Conservation (phyloP, 495 filamentous ascomycete species). For the Trichoderma asperelloides region DNA sequence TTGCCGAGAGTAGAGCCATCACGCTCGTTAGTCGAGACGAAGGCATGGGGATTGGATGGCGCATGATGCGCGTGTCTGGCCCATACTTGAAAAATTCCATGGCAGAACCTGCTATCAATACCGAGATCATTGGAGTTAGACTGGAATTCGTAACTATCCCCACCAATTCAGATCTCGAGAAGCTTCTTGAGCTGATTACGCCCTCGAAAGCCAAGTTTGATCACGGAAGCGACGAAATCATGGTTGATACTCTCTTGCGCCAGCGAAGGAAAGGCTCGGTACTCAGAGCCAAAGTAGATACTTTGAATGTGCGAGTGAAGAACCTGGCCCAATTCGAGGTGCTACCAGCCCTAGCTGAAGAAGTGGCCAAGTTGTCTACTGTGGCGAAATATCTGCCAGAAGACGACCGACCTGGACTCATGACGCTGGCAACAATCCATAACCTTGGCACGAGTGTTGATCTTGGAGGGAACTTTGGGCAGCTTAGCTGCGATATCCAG, state of each 20-base stretch:
- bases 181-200: constrained; percentile 75
- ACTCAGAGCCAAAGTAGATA: constrained; percentile 58
- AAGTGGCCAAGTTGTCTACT: constrained; percentile 70
- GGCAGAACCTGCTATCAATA: constrained; percentile 41
- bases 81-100: constrained; percentile 46
- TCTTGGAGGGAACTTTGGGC: constrained; percentile 56
- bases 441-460: constrained; percentile 49
- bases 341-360: constrained; percentile 62
- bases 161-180: constrained; percentile 69
- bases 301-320: constrained; percentile 46
- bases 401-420: constrained; percentile 83
- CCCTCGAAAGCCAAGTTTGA: constrained; percentile 91
- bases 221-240: constrained; percentile 77
- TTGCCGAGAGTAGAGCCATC: constrained; percentile 65
- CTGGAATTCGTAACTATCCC: constrained; percentile 68
- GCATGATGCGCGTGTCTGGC: constrained; percentile 63
- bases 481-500: constrained; percentile 44
- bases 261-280: constrained; percentile 87
- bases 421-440: constrained; percentile 63
- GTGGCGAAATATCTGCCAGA: constrained; percentile 93
- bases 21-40: constrained; percentile 67
- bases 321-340: constrained; percentile 51
- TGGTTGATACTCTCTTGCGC: constrained; percentile 84
- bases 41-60: constrained; percentile 59
- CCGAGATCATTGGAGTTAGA: constrained; percentile 51